These are phyloP conservation scores for Tuber calosporum DNA, from an alignment of 495 filamentous ascomycete genomes.

Conservation along the genomic window DNA sequence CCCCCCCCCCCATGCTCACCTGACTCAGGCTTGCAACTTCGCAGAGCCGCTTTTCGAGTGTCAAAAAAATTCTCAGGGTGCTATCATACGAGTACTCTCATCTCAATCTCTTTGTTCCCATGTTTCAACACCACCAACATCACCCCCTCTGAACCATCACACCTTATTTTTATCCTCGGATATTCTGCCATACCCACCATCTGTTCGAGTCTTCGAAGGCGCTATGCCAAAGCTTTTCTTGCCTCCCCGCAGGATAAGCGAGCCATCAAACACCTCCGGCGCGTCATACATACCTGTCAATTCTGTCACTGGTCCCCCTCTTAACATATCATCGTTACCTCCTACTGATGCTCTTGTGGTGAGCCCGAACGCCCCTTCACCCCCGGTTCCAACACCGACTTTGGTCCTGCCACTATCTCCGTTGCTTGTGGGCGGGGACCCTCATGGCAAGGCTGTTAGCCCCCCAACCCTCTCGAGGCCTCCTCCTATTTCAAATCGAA, in stretches of 20 bases:
- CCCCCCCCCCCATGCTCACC: neutral
- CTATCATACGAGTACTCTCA: too few species aligned
- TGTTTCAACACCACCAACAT: neutral
- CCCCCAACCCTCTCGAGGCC: neutral
- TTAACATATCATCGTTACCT: neutral
- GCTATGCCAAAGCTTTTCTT: neutral
- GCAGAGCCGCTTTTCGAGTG: neutral
- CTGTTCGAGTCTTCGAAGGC: neutral
- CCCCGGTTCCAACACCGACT: neutral
- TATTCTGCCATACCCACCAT: neutral
- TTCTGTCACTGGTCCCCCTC: neutral
- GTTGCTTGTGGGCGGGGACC: neutral
- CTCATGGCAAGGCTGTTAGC: neutral
- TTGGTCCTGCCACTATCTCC: neutral
- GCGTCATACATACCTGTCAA: neutral
- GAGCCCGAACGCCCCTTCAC: neutral
- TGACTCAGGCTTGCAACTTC: neutral
- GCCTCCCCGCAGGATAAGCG: neutral
- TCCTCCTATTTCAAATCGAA: neutral
- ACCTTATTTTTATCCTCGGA: neutral
- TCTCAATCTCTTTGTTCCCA: conserved; percentile 1
- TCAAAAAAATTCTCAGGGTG: neutral
- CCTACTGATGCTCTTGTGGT: neutral
- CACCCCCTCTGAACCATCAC: neutral
- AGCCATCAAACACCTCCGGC: neutral